A percentile compares a stretch with the other conserved stretches of the same genome.
These are phyloP conservation scores for Verticillium zaregamsianum DNA, from an alignment of 2,329 filamentous ascomycete genomes.

Conservation along the genomic window DNA sequence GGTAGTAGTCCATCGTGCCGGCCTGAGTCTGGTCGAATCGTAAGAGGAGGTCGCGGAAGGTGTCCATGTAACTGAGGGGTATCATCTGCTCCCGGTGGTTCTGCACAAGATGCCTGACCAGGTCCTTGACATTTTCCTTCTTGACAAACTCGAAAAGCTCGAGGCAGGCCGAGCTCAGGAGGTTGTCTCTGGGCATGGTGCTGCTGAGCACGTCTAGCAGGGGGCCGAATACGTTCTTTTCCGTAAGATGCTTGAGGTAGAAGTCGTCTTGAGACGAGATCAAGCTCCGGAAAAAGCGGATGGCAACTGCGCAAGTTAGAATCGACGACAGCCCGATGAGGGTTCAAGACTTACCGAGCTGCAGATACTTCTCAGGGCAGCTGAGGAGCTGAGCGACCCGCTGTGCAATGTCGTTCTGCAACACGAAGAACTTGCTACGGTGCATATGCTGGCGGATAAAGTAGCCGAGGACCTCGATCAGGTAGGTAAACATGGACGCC, in stretches of 20 bases:
- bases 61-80: slow-evolving; percentile 75
- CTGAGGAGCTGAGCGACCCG: slow-evolving; percentile 78
- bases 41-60: slow-evolving; percentile 71
- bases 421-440: slow-evolving; percentile 82
- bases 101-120: slow-evolving; percentile 80
- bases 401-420: slow-evolving; percentile 71
- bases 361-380: slow-evolving; percentile 86
- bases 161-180: slow-evolving; percentile 88
- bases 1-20: slow-evolving; percentile 64
- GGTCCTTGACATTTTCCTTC: slow-evolving; percentile 72
- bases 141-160: slow-evolving; percentile 92
- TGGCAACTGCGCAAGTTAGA: slow-evolving; percentile 54
- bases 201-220: slow-evolving; percentile 80
- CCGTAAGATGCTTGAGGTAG: slow-evolving; percentile 79
- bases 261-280: slow-evolving; percentile 86
- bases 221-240: slow-evolving; percentile 76
- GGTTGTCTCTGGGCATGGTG: slow-evolving; percentile 87
- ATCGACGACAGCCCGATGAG: not conserved
- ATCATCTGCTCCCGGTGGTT: slow-evolving; percentile 76
- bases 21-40: slow-evolving; percentile 77
- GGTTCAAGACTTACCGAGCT: slow-evolving; percentile 64
- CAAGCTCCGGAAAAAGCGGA: slow-evolving; percentile 90
- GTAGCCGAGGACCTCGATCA: slow-evolving; percentile 91
- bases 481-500: slow-evolving; percentile 83
- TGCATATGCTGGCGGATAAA: slow-evolving; percentile 87